These are phyloP conservation scores for Rutstroemia sp. DNA, from an alignment of 2,329 filamentous ascomycete species.

Conservation along the genomic window DNA sequence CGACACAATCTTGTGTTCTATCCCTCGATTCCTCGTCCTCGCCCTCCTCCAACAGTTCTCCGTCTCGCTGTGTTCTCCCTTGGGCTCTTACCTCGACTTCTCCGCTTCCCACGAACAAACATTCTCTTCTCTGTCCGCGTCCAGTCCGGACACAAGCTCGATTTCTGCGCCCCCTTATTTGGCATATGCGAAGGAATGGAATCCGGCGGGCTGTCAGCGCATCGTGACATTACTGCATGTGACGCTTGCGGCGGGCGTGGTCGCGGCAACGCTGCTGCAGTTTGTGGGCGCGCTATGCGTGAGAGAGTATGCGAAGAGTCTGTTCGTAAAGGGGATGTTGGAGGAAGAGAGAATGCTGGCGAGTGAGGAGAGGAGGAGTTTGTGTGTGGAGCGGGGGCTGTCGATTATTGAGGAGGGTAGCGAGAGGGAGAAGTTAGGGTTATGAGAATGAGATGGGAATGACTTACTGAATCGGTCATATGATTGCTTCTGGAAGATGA, in stretches of 20 bases:
- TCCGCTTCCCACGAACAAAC: not conserved
- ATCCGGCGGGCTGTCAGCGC: not conserved
- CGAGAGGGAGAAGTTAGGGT: not conserved
- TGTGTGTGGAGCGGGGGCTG: not conserved
- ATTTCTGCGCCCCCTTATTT: not conserved
- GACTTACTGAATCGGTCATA: too few relatives aligned
- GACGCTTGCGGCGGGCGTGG: slow-evolving; percentile 19
- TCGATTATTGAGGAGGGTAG: not conserved
- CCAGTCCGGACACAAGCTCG: not conserved
- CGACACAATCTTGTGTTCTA: slow-evolving; percentile 25
- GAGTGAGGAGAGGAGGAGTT: not conserved
- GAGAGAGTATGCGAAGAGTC: slow-evolving; percentile 13
- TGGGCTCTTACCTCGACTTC: not conserved
- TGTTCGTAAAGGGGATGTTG: slow-evolving; percentile 16
- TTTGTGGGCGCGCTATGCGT: not conserved
- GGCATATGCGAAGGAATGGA: slow-evolving; percentile 1
- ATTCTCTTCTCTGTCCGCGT: not conserved
- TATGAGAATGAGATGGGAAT: not conserved
- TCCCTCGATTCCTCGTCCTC: slow-evolving; percentile 24
- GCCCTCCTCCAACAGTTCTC: not conserved
- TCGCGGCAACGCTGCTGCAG: slow-evolving; percentile 7
- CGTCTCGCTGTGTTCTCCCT: not conserved
- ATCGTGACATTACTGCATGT: slow-evolving; percentile 19
- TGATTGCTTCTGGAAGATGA: not conserved
- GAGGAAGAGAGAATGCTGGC: not conserved